These are phyloP conservation scores for Podospora pseudocomata DNA, from an alignment of 495 filamentous ascomycete genomes.

Conservation along the genomic window DNA sequence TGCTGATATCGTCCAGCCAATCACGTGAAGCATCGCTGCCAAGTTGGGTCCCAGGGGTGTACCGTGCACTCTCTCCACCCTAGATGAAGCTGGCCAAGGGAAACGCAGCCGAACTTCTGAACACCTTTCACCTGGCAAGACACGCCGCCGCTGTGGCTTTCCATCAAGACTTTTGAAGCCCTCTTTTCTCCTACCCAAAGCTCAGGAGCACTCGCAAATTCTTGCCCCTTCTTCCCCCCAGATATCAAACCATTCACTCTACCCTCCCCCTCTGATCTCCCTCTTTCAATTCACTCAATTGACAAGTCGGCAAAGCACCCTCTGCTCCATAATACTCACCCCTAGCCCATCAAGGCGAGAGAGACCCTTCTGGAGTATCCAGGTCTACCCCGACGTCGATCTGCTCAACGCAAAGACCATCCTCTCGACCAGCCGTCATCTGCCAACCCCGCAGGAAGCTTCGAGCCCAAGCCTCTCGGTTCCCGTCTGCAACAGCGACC, in stretches of 20 bases:
- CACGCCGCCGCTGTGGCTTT: not conserved
- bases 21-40: conserved; percentile 6
- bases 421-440: not conserved
- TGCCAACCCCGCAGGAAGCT: not conserved
- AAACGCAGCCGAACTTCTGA: conserved; percentile 31
- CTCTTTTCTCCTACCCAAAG: not conserved
- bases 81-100: conserved; percentile 16
- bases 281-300: not conserved
- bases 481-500: not conserved
- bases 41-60: not conserved
- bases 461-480: not conserved
- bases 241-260: not conserved
- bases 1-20: not conserved
- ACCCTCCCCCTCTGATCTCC: not conserved
- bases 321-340: not conserved
- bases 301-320: not conserved
- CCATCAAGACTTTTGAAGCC: not conserved
- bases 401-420: not conserved
- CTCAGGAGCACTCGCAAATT: not conserved
- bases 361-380: not conserved
- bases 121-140: conserved; percentile 33
- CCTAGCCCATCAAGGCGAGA: not conserved
- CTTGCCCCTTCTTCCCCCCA: not conserved
- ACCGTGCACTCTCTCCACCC: conserved; percentile 14
- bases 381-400: not conserved